phyloP scores from a whole-genome alignment of 169 alveolate genomes.

The Eimeria maxima region DNA sequence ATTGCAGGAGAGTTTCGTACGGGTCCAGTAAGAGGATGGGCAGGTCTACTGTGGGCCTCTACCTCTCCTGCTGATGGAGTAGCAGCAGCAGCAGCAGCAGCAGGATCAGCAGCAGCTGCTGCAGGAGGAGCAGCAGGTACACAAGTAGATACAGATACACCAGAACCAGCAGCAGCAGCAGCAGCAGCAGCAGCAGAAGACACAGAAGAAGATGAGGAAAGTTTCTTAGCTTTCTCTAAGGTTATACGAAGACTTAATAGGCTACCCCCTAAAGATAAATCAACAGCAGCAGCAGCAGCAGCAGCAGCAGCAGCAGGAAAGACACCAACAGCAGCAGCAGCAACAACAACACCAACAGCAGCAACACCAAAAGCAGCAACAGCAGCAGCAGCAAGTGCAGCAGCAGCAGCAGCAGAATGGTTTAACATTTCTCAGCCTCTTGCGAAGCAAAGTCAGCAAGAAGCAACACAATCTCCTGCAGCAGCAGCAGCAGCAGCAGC shows the following conservation, averaged over 20 bases:
- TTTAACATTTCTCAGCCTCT: too few relatives aligned
- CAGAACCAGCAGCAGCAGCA: neutral
- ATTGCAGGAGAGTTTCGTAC: slow-evolving; percentile 28
- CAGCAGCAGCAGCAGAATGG: neutral
- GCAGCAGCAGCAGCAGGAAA: slow-evolving; percentile 45
- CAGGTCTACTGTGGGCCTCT: slow-evolving; percentile 13
- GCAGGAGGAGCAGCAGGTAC: neutral
- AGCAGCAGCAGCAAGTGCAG: slow-evolving; percentile 7
- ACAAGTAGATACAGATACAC: neutral
- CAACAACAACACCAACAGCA: too few relatives aligned
- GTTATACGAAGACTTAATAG: neutral
- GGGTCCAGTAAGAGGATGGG: slow-evolving; percentile 28
- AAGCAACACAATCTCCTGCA: neutral
- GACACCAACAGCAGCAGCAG: neutral
- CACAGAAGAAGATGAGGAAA: neutral
- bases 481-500: neutral
- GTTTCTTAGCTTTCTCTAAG: neutral
- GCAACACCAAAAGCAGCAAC: neutral
- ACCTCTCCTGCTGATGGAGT: neutral
- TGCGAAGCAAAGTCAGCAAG: neutral
- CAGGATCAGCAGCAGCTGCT: neutral
- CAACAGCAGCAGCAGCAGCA: slow-evolving; percentile 19
- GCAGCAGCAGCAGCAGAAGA: neutral
- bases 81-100: slow-evolving; percentile 6
- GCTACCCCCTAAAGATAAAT: neutral